These are phyloP conservation scores for Prunus armeniaca DNA, from an alignment of 306 rosid species.

Conservation along the genomic window DNA sequence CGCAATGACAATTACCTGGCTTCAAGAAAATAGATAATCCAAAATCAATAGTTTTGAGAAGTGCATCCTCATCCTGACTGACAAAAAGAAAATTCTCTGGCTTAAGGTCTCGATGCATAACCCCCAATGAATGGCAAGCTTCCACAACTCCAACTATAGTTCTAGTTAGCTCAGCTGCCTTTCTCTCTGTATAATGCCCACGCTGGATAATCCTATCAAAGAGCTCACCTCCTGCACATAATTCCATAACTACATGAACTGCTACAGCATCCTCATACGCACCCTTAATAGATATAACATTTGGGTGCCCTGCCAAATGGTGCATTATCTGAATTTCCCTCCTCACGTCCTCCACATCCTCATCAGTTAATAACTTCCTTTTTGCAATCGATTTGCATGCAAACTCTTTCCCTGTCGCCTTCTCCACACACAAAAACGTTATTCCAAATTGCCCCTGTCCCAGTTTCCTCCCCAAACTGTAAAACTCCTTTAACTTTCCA, in stretches of 20 bases:
- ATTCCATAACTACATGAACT: conserved; percentile 96
- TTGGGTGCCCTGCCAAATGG: conserved; percentile 85
- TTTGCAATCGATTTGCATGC: conserved; percentile 96
- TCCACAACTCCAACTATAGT: conserved; percentile 95
- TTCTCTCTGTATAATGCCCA: conserved; percentile 89
- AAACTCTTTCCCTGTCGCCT: conserved; percentile 66
- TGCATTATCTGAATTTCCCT: conserved; percentile 99
- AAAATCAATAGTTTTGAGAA: conserved; percentile 94
- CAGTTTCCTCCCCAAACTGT: conserved; percentile 67
- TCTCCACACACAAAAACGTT: conserved; percentile 78
- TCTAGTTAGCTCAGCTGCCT: conserved; percentile 90
- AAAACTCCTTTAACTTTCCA: conserved; percentile 71
- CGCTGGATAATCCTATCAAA: conserved; percentile 93
- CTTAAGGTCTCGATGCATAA: conserved; percentile 97
- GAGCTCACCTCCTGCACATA: conserved; percentile 98
- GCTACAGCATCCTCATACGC: conserved; percentile 93
- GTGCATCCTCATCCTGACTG: conserved; percentile 82
- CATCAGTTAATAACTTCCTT: conserved; percentile 76
- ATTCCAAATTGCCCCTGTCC: conserved; percentile 97
- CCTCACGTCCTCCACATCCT: conserved; percentile 97
- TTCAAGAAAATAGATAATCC: conserved; percentile 90
- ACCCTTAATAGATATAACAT: conserved; percentile 92
- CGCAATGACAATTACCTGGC: conserved; percentile 63
- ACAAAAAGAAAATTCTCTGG: conserved; percentile 96
- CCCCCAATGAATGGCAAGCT: conserved; percentile 91